phyloP scores from a whole-genome alignment of 1,284 basidiomycete species.

The Fomitopsis palustris region DNA sequence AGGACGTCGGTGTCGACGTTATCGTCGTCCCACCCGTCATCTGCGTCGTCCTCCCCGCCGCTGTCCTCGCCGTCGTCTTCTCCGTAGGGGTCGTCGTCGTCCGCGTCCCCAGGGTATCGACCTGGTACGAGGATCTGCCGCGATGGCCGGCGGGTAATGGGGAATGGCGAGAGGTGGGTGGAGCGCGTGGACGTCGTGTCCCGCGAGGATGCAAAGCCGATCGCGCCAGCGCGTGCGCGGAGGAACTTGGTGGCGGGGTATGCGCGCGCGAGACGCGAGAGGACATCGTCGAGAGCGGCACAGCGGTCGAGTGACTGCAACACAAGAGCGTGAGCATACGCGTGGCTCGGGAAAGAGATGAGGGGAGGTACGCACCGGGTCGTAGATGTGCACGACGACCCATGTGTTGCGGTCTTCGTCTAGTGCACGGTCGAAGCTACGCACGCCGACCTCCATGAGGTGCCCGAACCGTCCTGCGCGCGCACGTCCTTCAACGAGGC shows the following conservation, averaged over 20 bases:
- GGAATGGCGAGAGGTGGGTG: conserved; percentile 17
- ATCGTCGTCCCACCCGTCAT: conserved; percentile 45
- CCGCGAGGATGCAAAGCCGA: conserved; percentile 65
- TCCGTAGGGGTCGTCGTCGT: conserved; percentile 43
- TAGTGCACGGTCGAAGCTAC: conserved; percentile 72
- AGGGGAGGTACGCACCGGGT: conserved; percentile 54
- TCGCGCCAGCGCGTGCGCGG: conserved; percentile 65
- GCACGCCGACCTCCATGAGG: conserved; percentile 73
- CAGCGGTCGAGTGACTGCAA: conserved; percentile 71
- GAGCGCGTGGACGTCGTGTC: conserved; percentile 3
- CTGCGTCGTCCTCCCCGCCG: conserved; percentile 30
- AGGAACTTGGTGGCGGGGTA: conserved; percentile 79
- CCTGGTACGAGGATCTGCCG: conserved; percentile 19
- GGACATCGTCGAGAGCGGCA: conserved; percentile 62
- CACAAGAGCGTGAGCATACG: background rate
- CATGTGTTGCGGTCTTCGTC: conserved; percentile 72
- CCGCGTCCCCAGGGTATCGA: conserved; percentile 11
- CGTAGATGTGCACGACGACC: conserved; percentile 83
- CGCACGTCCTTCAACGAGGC: conserved; percentile 36
- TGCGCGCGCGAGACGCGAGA: conserved; percentile 64
- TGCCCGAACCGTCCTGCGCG: conserved; percentile 71
- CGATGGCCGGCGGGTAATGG: conserved; percentile 21
- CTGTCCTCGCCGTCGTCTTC: conserved; percentile 30
- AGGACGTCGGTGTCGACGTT: conserved; percentile 77
- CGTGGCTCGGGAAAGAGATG: background rate